Percentiles rank a stretch among this genome's conserved stretches.
phyloP scores from a whole-genome alignment of 2,329 filamentous ascomycete species.

The Phaeomoniella chlamydospora region DNA sequence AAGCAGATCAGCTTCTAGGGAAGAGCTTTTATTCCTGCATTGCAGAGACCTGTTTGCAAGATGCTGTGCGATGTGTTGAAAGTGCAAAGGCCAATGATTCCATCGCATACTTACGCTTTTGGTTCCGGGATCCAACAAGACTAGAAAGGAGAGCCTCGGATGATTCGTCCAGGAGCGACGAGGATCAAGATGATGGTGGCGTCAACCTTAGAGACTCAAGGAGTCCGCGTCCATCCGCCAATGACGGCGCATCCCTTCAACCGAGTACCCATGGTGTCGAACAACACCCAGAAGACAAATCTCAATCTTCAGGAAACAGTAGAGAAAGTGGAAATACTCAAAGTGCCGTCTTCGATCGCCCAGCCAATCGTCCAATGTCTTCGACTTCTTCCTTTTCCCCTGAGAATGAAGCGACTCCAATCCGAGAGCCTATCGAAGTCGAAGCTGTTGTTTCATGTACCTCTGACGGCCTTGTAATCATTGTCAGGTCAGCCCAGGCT shows the following conservation, averaged over 20 bases:
- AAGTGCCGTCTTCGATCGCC: constrained; percentile 28
- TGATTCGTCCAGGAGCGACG: constrained; percentile 29
- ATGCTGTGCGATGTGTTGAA: constrained; percentile 66
- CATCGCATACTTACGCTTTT: constrained; percentile 78
- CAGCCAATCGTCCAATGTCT: constrained; percentile 10
- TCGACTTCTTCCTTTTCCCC: constrained; percentile 9
- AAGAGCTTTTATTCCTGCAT: constrained; percentile 84
- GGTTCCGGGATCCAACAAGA: constrained; percentile 61
- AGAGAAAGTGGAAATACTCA: constrained; percentile 21
- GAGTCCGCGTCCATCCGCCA: neutral
- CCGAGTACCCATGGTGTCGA: neutral
- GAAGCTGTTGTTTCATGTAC: constrained; percentile 88
- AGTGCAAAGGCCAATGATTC: constrained; percentile 83
- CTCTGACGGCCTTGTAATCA: constrained; percentile 73
- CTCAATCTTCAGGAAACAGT: constrained; percentile 26
- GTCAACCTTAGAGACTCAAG: constrained; percentile 21
- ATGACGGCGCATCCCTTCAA: neutral
- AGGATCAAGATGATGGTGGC: constrained; percentile 27
- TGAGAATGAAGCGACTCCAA: constrained; percentile 5
- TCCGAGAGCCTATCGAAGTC: constrained; percentile 44
- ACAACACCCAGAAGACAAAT: neutral
- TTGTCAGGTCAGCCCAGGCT: constrained; percentile 59
- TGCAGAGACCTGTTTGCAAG: constrained; percentile 57
- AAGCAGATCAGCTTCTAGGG: constrained; percentile 53
- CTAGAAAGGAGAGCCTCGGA: constrained; percentile 31